phyloP scores from a whole-genome alignment of 345 rosid genomes.

The Boechera retrofracta region DNA sequence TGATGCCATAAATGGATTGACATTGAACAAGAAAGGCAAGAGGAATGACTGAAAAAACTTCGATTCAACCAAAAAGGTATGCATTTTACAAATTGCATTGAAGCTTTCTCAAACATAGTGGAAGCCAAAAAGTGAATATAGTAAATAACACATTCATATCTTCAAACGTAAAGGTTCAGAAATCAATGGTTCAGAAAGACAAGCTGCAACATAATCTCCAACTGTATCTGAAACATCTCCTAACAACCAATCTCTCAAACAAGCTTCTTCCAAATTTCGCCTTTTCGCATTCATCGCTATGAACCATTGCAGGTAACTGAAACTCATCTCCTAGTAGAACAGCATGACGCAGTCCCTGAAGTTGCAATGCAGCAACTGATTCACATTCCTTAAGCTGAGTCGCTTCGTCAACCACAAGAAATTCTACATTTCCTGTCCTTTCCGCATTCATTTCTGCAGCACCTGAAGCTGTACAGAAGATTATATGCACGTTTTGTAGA shows the following conservation, averaged over 20 bases:
- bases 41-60: background rate
- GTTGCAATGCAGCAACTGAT: constrained; percentile 52
- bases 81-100: too few species aligned
- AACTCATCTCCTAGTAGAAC: constrained; percentile 54
- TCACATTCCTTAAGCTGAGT: constrained; percentile 62
- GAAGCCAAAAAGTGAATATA: too few species aligned
- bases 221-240: background rate
- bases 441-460: constrained; percentile 31
- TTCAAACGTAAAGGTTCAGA: too few species aligned
- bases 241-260: constrained; percentile 58
- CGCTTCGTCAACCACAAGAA: constrained; percentile 57
- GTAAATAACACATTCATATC: too few species aligned
- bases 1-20: background rate
- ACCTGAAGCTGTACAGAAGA: constrained; percentile 52
- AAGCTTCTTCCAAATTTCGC: constrained; percentile 68
- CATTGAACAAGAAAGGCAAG: background rate
- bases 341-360: constrained; percentile 46
- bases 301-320: constrained; percentile 55
- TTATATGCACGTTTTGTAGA: constrained; percentile 36
- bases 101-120: too few species aligned
- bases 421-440: background rate
- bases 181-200: too few species aligned
- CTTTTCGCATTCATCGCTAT: constrained; percentile 39
- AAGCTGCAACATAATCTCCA: too few species aligned
- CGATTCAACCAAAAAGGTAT: too few species aligned